Evolutionary conservation across 768 basidiomycete species (phyloP), one percentile per base, ranked within the genome.

Genomic region (Royoungia palumana): DNA sequence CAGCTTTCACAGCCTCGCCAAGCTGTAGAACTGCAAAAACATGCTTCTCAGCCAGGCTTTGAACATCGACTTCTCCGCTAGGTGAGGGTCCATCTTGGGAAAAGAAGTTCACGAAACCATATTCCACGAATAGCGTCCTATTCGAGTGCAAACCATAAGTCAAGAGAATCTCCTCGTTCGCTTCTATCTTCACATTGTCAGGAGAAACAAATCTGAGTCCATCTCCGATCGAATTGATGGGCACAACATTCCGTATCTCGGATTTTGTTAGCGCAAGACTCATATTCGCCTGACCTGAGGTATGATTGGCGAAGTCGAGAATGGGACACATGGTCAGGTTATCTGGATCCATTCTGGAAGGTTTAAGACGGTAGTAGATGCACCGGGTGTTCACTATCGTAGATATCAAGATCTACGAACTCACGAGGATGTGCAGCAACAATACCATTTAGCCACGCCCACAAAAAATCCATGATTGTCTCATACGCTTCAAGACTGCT

Each of bases 401-500:
- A 20, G 17, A 41, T 36, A 50, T 46, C 49, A 42, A 44, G 6
- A 22, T 42, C 41, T 36, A 39, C 40, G 44, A 34, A 49, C 46
- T 28, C 25, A 41, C 16, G 25, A 37, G 10, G 41, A 58, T 22
- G 50, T 21, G 12, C 49, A 28, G n/a, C 28, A 41, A 46, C 42
- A 35, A 50, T 56, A 89, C 94, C 91, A 61, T 85, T 94, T 10
- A 97, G 75, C 94, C 94, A 98, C 1, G 80, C 92, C 92, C 94
- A 96, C 4, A 90, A 64, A 55, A 81, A 89, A 57, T 83, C 77
- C 51, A 55, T 50, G 22, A 47, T 35, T 13, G 38, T 27, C 42
- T 47, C 48, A n/a, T 17, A 24, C 30, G 44, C n/a, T 28, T 65
- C 40, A 8, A 50, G 35, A 37, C 5, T 22, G 10, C 19, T 27